A percentile compares a stretch with the other conserved stretches of the same genome.
These are phyloP conservation scores for Scutellaria barbata DNA, from an alignment of 257 asterid species.

Conservation along the genomic window DNA sequence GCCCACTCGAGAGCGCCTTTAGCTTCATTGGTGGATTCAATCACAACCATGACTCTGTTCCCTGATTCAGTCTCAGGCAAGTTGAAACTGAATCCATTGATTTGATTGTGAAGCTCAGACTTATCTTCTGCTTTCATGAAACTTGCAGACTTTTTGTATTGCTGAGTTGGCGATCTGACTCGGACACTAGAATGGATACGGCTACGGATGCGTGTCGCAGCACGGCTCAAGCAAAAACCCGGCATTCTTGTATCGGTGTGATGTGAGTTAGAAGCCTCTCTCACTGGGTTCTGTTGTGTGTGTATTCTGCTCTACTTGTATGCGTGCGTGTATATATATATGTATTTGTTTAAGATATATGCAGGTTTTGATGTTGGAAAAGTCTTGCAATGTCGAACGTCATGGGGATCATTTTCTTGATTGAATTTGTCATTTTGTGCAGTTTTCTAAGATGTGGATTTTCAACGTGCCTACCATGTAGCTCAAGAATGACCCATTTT, in stretches of 20 bases:
- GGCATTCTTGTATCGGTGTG: conserved; percentile 38
- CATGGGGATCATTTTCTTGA: conserved; percentile 47
- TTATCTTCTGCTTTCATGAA: conserved; percentile 29
- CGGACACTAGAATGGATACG: conserved; percentile 52
- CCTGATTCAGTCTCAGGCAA: conserved; percentile 50
- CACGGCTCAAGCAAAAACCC: conserved; percentile 57
- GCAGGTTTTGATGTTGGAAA: conserved; percentile 17
- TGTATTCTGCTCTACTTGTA: conserved; percentile 20
- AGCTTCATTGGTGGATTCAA: conserved; percentile 66
- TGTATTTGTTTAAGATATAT: conserved; percentile 24
- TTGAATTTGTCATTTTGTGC: conserved; percentile 35
- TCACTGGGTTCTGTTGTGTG: conserved; percentile 15
- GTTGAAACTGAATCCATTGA: conserved; percentile 46
- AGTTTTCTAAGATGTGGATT: conserved; percentile 45
- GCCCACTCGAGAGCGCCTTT: conserved; percentile 87
- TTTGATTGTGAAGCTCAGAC: conserved; percentile 42
- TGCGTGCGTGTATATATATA: not conserved
- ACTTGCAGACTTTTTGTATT: conserved; percentile 18
- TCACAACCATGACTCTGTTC: conserved; percentile 87
- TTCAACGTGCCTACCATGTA: conserved; percentile 70
- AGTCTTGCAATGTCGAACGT: conserved; percentile 34
- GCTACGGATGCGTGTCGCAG: conserved; percentile 49
- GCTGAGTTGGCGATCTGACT: conserved; percentile 61
- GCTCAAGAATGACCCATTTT: conserved; percentile 31
- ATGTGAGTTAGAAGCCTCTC: too few relatives aligned